Evolutionary conservation across 2,329 filamentous ascomycete species (phyloP).

Genomic region (Botrytis galanthina): DNA sequence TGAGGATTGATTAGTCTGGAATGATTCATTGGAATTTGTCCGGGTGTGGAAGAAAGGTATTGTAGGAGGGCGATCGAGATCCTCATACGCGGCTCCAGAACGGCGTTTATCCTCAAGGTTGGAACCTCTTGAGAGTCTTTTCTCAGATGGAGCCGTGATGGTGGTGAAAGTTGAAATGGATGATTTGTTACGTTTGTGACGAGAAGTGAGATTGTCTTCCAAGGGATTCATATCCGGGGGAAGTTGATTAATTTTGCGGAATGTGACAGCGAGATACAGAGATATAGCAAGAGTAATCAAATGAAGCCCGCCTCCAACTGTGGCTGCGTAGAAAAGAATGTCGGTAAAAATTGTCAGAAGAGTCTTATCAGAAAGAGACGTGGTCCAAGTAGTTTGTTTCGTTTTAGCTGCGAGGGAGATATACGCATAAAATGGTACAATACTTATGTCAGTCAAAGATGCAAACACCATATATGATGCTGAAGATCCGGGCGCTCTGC

Average conservation of each 20-base stretch:
- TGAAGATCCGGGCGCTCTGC: constrained; percentile 73
- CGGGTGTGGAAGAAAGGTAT: constrained; percentile 83
- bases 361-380: constrained; percentile 58
- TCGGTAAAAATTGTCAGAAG: constrained; percentile 60
- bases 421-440: constrained; percentile 56
- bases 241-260: constrained; percentile 76
- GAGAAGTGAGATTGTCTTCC: constrained; percentile 78
- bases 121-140: constrained; percentile 51
- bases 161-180: constrained; percentile 35
- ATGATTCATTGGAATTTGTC: constrained; percentile 57
- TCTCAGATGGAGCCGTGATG: constrained; percentile 48
- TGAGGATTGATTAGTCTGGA: constrained; percentile 50
- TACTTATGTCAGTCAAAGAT: constrained; percentile 63
- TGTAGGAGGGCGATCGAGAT: constrained; percentile 49
- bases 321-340: constrained; percentile 66
- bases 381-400: constrained; percentile 56
- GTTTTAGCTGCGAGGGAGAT: constrained; percentile 48
- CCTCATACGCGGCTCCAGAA: constrained; percentile 47
- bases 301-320: constrained; percentile 65
- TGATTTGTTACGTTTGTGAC: constrained; percentile 74
- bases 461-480: constrained; percentile 89
- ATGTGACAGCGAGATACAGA: constrained; percentile 72
- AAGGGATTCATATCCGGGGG: constrained; percentile 96
- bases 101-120: constrained; percentile 44
- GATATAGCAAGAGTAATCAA: constrained; percentile 67